phyloP scores from a whole-genome alignment of 371 early-diverging fungal genomes.

The Nematocida homosporus region DNA sequence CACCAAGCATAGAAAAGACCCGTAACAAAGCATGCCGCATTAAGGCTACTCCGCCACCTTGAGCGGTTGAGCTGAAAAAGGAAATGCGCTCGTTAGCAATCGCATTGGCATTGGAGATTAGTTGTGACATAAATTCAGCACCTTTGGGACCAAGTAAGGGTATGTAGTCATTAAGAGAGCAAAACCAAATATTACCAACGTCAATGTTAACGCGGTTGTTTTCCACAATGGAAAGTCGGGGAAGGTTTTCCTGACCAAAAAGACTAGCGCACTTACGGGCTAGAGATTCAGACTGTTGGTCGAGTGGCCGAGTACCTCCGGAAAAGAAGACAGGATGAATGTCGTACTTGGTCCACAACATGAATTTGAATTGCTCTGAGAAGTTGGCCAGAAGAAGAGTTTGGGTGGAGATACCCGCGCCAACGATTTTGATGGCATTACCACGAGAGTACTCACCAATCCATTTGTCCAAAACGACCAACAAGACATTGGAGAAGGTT shows the following conservation, averaged over 20 bases:
- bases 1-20: conserved; percentile 70
- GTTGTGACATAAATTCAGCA: conserved; percentile 25
- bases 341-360: conserved; percentile 56
- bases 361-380: conserved; percentile 31
- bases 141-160: conserved; percentile 15
- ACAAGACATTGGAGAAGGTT: conserved; percentile 8
- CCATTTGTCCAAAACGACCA: conserved; percentile 45
- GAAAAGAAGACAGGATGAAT: conserved; percentile 54
- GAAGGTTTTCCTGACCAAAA: conserved; percentile 56
- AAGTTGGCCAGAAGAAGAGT: conserved; percentile 3
- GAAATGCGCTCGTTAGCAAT: conserved; percentile 66
- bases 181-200: conserved; percentile 47
- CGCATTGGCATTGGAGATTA: background rate
- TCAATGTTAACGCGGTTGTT: conserved; percentile 55
- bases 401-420: conserved; percentile 31
- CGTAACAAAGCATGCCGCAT: conserved; percentile 79
- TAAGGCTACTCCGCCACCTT: conserved; percentile 81
- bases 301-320: conserved; percentile 6
- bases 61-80: conserved; percentile 78
- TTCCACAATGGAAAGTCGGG: conserved; percentile 43
- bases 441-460: conserved; percentile 45
- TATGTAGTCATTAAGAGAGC: conserved; percentile 49
- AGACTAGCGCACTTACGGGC: conserved; percentile 54
- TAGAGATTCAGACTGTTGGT: conserved; percentile 52
- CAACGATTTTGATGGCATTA: conserved; percentile 58